phyloP scores from a whole-genome alignment of 495 filamentous ascomycete species.

The Immersiella caudata region DNA sequence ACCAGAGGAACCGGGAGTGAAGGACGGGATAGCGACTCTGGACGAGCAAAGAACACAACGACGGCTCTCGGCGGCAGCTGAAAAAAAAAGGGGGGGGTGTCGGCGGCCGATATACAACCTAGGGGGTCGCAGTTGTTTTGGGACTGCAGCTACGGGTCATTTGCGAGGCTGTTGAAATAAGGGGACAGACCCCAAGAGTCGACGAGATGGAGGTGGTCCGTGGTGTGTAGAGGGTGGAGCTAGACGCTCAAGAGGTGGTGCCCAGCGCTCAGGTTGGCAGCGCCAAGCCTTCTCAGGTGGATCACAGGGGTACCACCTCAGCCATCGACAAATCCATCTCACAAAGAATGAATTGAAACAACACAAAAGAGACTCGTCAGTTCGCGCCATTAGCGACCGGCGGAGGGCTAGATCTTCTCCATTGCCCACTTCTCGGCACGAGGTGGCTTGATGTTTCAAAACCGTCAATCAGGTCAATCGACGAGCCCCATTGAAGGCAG shows the following conservation, averaged over 20 bases:
- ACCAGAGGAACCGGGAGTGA: conserved; percentile 13
- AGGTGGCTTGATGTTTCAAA: conserved; percentile 20
- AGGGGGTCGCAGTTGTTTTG: conserved; percentile 8
- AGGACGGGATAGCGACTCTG: not conserved
- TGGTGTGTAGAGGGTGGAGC: conserved; percentile 15
- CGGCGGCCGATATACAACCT: not conserved
- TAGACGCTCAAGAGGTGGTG: not conserved
- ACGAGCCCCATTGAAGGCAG: not conserved
- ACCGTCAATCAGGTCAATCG: conserved; percentile 5
- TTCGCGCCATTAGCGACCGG: not conserved
- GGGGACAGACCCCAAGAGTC: conserved; percentile 10
- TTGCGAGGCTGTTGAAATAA: conserved; percentile 14
- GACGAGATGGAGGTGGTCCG: conserved; percentile 21
- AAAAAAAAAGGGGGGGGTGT: not conserved
- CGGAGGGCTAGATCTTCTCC: not conserved
- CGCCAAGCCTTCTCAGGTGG: not conserved
- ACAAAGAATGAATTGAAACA: conserved; percentile 11
- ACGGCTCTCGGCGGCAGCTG: not conserved
- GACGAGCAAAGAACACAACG: not conserved
- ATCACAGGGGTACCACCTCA: conserved; percentile 6
- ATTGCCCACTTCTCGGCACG: not conserved
- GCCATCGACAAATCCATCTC: not conserved
- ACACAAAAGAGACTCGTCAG: conserved; percentile 3
- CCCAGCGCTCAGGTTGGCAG: not conserved
- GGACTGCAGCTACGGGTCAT: conserved; percentile 9